phyloP scores from a whole-genome alignment of 2,329 filamentous ascomycete species.

The Diaporthe sp. region DNA sequence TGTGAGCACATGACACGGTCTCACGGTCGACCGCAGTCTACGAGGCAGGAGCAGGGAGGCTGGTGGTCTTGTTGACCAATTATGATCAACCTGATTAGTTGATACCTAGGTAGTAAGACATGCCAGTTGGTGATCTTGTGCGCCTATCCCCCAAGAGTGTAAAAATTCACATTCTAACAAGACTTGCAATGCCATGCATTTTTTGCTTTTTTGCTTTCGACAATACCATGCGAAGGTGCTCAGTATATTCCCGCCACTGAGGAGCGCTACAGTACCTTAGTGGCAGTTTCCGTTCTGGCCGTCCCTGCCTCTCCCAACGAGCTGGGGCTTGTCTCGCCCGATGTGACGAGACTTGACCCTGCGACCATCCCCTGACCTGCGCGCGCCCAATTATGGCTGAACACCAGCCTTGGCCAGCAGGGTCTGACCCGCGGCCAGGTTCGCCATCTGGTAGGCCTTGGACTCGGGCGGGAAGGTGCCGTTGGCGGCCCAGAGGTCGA shows the following conservation, averaged over 20 bases:
- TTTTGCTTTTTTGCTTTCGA: conserved; percentile 9
- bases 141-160: background rate
- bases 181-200: conserved; percentile 27
- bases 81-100: background rate
- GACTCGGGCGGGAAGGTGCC: conserved; percentile 78
- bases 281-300: background rate
- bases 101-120: background rate
- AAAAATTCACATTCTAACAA: conserved; percentile 5
- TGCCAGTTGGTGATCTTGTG: background rate
- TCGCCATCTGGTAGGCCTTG: conserved; percentile 65
- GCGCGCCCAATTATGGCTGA: background rate
- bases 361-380: background rate
- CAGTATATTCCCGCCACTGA: background rate
- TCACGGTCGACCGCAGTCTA: background rate
- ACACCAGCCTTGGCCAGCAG: conserved; percentile 50
- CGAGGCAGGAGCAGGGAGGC: background rate
- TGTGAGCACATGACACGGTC: background rate
- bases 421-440: conserved; percentile 61
- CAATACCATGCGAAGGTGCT: conserved; percentile 1
- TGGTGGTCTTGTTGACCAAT: no score
- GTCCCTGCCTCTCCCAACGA: background rate
- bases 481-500: conserved; percentile 84
- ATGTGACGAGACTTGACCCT: background rate
- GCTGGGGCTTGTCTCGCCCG: background rate
- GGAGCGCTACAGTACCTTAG: background rate